These are phyloP conservation scores for Arctium lappa DNA, from an alignment of 129 eudicot species.

Conservation along the genomic window DNA sequence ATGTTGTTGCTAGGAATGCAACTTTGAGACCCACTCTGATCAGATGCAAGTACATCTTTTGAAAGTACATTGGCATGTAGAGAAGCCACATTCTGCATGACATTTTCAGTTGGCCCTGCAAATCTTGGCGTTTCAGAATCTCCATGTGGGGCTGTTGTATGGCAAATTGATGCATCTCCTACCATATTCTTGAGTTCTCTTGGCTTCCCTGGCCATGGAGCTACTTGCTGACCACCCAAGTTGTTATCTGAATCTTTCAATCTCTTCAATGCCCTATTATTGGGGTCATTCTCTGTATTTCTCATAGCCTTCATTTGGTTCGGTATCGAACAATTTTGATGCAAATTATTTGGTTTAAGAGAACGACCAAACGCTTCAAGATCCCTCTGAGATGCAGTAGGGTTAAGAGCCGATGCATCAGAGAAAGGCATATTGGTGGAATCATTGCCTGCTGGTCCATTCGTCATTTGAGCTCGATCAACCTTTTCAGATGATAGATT, in stretches of 20 bases:
- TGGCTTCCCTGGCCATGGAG: constrained; percentile 22
- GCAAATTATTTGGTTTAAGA: constrained; percentile 53
- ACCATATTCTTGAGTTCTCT: no score
- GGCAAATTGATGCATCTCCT: constrained; percentile 11
- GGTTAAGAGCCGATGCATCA: constrained; percentile 44
- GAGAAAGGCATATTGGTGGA: constrained; percentile 27
- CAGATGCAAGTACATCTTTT: constrained; percentile 35
- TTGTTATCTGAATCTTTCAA: constrained; percentile 43
- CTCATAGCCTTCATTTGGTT: constrained; percentile 61
- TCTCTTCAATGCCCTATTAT: constrained; percentile 47
- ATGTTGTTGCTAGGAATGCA: constrained; percentile 17
- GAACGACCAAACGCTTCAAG: constrained; percentile 88
- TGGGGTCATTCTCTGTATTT: constrained; percentile 55
- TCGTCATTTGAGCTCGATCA: constrained; percentile 28
- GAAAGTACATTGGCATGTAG: constrained; percentile 36
- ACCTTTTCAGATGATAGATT: no score
- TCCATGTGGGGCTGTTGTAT: constrained; percentile 23
- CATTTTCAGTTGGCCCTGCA: no score
- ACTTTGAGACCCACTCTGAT: constrained; percentile 39
- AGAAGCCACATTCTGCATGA: constrained; percentile 34
- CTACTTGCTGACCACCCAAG: constrained; percentile 30
- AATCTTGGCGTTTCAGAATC: constrained; percentile 49
- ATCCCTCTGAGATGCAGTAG: constrained; percentile 60
- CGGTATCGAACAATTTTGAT: constrained; percentile 50
- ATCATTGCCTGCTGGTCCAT: constrained; percentile 42